Evolutionary conservation across 1,139 yeast species (phyloP).

Genomic region (Diutina scorzettiae): DNA sequence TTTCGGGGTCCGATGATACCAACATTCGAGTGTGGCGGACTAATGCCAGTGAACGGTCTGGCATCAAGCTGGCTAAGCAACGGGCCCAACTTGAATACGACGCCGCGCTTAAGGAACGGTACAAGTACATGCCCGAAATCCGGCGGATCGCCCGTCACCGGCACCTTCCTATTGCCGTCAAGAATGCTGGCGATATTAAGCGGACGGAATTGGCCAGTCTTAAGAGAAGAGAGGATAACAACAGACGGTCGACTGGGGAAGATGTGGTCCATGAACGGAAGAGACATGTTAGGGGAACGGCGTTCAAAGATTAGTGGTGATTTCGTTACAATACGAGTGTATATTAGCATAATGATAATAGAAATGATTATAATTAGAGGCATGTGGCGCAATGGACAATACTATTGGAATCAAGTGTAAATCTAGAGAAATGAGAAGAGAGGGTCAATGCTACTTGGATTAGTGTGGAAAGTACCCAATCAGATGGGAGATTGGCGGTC

Average conservation of each 20-base stretch:
- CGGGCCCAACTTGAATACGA: conserved; percentile 82
- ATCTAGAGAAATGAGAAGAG: no score
- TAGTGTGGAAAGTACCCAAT: no score
- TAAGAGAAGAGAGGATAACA: conserved; percentile 73
- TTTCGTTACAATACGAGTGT: no score
- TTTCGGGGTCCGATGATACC: conserved; percentile 93
- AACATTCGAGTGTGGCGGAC: conserved; percentile 91
- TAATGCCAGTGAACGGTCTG: conserved; percentile 72
- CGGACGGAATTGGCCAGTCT: conserved; percentile 57
- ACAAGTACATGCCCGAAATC: conserved; percentile 93
- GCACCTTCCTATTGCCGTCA: conserved; percentile 77
- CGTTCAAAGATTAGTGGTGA: conserved; percentile 52
- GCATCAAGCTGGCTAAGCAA: conserved; percentile 69
- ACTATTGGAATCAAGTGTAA: no score
- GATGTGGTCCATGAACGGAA: conserved; percentile 65
- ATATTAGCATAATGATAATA: no score
- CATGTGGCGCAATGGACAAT: no score
- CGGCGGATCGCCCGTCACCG: conserved; percentile 83
- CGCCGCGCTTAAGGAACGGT: conserved; percentile 81
- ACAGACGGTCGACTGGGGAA: conserved; percentile 63
- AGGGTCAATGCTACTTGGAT: no score
- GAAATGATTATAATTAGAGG: no score
- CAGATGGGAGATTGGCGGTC: no score
- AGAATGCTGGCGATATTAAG: conserved; percentile 83
- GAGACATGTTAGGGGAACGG: conserved; percentile 78